Evolutionary conservation across 2,329 filamentous ascomycete species (phyloP), one percentile per base, ranked within the genome.

Genomic region (Aspergillus sp.): DNA sequence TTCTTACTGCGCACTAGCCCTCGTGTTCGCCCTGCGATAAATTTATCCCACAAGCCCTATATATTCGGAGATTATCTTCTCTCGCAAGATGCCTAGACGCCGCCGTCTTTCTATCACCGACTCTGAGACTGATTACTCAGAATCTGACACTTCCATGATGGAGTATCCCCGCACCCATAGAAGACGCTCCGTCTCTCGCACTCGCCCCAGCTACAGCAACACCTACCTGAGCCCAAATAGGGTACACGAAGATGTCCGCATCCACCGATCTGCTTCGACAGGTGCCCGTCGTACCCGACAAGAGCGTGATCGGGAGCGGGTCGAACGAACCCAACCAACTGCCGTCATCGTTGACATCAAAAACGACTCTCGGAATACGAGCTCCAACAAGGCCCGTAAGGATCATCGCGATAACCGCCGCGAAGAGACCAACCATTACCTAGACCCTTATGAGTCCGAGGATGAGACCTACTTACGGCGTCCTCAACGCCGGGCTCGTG

Each of bases 301-400:
- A 23, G 51, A 53, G 51, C 63, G 35, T 9, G 62, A 17, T 14
- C 51, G 51, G n/a, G 56, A 61, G 21, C 56, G 57, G n/a, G 19
- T 46, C 12, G 58, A 58, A 5, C 56, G 56, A 17, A 21, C 51
- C 52, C 64, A 39, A 31, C 65, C 62, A 11, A 63, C 68, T 12
- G 63, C 70, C 12, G 68, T 75, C 52, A 68, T 73, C 40, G 65
- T 75, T 52, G 74, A 74, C 57, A 75, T 69, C 65, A 71, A 70
- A 55, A 71, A 73, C 39, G 68, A 69, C 21, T 64, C 63, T 43
- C 62, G 64, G 40, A 67, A 67, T 47, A 66, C 66, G 46, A 66
- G 66, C 45, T 67, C 55, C 62, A 71, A 66, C 48, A 68, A 66
- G 51, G 64, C 64, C 14, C 62, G 61, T 23, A 61, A 63, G 64